Evolutionary conservation across 2,329 filamentous ascomycete species (phyloP).

Genomic region (Chalaropsis ovoidea): DNA sequence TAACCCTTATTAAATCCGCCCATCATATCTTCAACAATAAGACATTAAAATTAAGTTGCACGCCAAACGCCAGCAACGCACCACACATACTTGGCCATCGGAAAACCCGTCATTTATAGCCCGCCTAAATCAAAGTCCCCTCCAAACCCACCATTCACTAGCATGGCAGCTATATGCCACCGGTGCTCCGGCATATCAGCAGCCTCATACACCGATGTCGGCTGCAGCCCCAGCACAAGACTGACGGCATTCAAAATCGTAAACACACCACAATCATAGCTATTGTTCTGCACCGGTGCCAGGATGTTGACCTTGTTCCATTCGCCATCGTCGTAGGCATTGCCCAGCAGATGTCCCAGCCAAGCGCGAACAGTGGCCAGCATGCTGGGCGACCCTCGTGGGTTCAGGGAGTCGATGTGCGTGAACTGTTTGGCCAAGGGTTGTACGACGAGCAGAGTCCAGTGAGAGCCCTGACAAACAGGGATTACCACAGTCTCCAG

Average conservation of each 20-base stretch:
- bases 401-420: constrained; percentile 58
- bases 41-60: not conserved
- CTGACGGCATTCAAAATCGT: constrained; percentile 63
- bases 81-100: not conserved
- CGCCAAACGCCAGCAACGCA: not conserved
- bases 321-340: constrained; percentile 45
- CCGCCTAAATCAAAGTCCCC: constrained; percentile 46
- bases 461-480: constrained; percentile 55
- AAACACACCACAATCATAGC: constrained; percentile 68
- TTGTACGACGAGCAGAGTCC: constrained; percentile 60
- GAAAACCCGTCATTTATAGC: constrained; percentile 30
- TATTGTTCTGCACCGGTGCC: constrained; percentile 53
- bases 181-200: constrained; percentile 51
- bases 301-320: constrained; percentile 48
- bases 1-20: not conserved
- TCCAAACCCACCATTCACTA: constrained; percentile 57
- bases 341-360: constrained; percentile 47
- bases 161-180: constrained; percentile 51
- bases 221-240: constrained; percentile 44
- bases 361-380: constrained; percentile 41
- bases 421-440: constrained; percentile 51
- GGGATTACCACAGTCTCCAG: constrained; percentile 60
- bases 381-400: constrained; percentile 35
- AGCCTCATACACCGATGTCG: constrained; percentile 41
- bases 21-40: not conserved